Evolutionary conservation across 345 rosid genomes (phyloP), one percentile per base, ranked within the genome.

Genomic region (Erodium maritimum): DNA sequence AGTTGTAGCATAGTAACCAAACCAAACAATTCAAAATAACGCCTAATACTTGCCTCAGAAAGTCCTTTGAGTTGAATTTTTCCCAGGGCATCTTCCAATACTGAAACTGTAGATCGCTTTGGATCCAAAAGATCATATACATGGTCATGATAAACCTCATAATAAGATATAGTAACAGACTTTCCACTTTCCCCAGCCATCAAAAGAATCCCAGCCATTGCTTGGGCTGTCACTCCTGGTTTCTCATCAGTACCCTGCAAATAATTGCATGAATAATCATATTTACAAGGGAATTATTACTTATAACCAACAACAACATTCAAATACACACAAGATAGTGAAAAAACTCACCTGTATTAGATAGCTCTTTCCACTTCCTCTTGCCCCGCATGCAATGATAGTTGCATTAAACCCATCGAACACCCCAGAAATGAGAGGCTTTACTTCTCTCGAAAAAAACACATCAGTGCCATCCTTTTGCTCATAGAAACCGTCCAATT

Each of bases 51-150:
- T 73, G 67, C 97, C 82, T 86, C 80, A 53, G 91, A 90, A 65
- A 90, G 95, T 29, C 95, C 90, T 69, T 84, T 82, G 0, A 82
- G 77, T 63, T 79, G 90, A 51, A 81, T 67, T 65, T 69, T 82
- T 22, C 95, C 86, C 56, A 74, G 71, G 37, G 78, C 80, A 61
- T 74, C 77, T 71, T 76, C 78, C 50, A 74, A 57, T 19, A 78
- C 71, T 3, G 60, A 19, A 50, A 84, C 81, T 61, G 69, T 67
- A 51, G 69, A 62, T 61, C 75, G 78, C 17, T 78, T 74, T 21
- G 75, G 75, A 72, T 64, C 68, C 55, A 81, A 70, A 21, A 84
- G 62, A 65, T 86, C 96, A 59, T 62, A 67, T 53, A 77, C 83
- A 21, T 58, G 75, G 25, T 81, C 91, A 33, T 79, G 81, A 42